Evolutionary conservation across 306 rosid species (phyloP), one percentile per base, ranked within the genome.

Genomic region (Quercus rubra): DNA sequence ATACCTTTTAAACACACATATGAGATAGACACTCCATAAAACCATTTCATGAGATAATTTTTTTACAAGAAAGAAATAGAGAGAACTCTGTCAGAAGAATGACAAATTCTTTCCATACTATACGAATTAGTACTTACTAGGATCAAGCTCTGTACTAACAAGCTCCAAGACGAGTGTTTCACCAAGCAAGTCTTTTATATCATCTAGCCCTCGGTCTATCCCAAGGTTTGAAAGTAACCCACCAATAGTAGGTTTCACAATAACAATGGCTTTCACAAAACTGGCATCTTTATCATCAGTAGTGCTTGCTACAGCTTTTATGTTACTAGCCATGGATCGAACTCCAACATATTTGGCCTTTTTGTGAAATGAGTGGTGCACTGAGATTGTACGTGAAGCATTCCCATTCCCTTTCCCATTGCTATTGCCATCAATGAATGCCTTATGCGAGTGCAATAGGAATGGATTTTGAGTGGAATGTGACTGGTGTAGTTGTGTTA

Each of bases 121-220:
- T 31, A 31, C 6, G 23, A 69, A 68, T 13, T 3, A 33, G 2
- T 23, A 75, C 93, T 84, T 82, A 93, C 98, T 21, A 21, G 91
- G 87, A 43, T 89, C 89, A 18, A 91, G 83, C 4, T 78, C 33
- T 12, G 90, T 43, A 55, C 94, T 87, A 46, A 70, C 77, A 76
- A 91, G 90, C 90, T 91, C 93, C 86, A 93, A 52, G 43, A 74
- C 78, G 59, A 93, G 63, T 0, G 92, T 71, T 76, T 80, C 14
- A 4, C 98, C 97, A 0, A 91, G 25, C 54, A 93, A 5, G 56
- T 91, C 94, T 17, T 1, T 74, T 3, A 87, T 75, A 68, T 83
- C 89, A 85, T 91, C 93, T 1, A 88, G 76, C 1, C 90, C 92
- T 74, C 88, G 61, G 1, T 19, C 18, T 3, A 92, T 0, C 33